Evolutionary conservation across 2,329 filamentous ascomycete species (phyloP), one percentile per base, ranked within the genome.

Genomic region (Alternaria tenuissima): DNA sequence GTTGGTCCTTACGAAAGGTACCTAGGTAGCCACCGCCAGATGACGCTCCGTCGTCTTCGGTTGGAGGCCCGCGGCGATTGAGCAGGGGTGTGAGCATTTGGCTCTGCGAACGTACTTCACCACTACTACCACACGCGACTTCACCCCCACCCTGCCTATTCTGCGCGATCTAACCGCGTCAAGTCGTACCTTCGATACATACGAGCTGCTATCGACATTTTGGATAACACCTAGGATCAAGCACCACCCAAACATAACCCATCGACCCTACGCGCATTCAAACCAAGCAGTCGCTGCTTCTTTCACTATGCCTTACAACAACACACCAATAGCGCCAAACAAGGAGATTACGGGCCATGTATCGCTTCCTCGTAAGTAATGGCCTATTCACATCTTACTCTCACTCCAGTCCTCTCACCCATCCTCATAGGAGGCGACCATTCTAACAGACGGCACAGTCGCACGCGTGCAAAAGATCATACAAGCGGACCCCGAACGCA

Each of bases 401-500:
- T 47, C 28, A 14, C 28, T 26, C 51, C 26, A 1, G 26, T 43
- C 7, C 30, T 14, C 38, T 3, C 18, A 18, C 14, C 18, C 34
- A 16, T 53, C n/a, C 51, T 53, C 51, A 24, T 5, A 26, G 46
- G 12, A n/a, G 43, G 22, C 48, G 28, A 44, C 9, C 16, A 42
- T 9, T 26, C 54, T 62, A 53, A 61, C 54, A 34, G 11, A 20
- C 26, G 4, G 11, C 18, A 46, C 71, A 98, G 95, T 98, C 57
- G 92, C 95, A 18, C 88, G 95, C 72, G 92, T 99, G 60, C 97
- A 97, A 81, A 97, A 96, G 81, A 97, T 99, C 76, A 92, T 99
- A 62, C 87, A 88, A 49, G 87, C 93, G 59, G 95, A 99, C 79
- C 73, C 72, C 0, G 88, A 92, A 43, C 94, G 97, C 64, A 91